Evolutionary conservation across 345 rosid genomes (phyloP), one percentile per base, ranked within the genome.

Genomic region (Capsella bursapastoris): DNA sequence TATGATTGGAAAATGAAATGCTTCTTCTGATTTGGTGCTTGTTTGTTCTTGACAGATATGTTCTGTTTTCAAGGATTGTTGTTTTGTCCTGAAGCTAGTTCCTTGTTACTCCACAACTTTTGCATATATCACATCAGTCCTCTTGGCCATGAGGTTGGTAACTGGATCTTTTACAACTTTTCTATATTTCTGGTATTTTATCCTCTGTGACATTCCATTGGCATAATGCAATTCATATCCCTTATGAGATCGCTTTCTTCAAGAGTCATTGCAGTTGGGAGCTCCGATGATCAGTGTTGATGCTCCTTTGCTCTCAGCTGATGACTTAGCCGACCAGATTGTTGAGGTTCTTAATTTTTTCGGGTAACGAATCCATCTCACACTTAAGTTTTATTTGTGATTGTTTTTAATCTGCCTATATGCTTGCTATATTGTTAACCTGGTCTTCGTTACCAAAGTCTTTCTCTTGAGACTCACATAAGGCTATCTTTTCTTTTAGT

Each of bases 61-160:
- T 96, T 91, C 38, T 90, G 96, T 70, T 90, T 89, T 74, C 98
- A 96, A 86, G 95, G 96, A 76, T 81, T 96, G 51, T 85, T 96
- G 75, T 90, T 84, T 77, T 92, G 94, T 77, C 88, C 91, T 13
- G 98, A 96, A 80, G 93, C 98, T 62, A 86, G 87, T 79, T 89
- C 98, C 45, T 81, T 96, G 83, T 83, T 96, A 49, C 94, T 92
- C 28, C 93, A 90, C 87, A 96, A 90, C 85, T 96, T 96, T 70
- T 92, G 99, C 82, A 84, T 90, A 79, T 96, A 92, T 81, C 99
- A 96, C 76, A 89, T 96, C 67, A 88, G 89, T 81, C 98, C 99
- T 68, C 93, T 97, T 25, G 98, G 97, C 70, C 98, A 96, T 56
- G 97, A 96, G 98, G 98, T 90, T 81, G 74, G 96, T 88, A 70